Base-by-base conservation (phyloP, 129 eudicot species). In the Dittrichia graveolens region DNA sequence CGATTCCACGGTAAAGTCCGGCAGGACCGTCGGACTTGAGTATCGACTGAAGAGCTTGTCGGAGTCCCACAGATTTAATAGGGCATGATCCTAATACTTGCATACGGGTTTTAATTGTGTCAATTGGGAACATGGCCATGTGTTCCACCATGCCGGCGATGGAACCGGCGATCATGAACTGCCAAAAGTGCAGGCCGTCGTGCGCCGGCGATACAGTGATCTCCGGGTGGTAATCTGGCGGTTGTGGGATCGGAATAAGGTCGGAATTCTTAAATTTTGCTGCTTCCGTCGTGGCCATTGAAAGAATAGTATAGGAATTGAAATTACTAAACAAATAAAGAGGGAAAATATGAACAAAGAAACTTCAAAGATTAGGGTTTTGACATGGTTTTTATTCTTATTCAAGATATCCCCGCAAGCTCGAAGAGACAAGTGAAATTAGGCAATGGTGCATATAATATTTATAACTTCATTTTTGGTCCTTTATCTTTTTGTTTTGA, bases 51-150 rank as follows among this genome's bases (percentile, higher is more conserved):
- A 91, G 9, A 5, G 97, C 97, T 9, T 82, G 88, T 2, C 77
- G 80, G 11, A 86, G 62, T 10, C 84, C 71, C 0, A 61, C 92
- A 31, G 91, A 60, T 72, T 84, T 88, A n/a, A 91, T 76, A 0
- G 97, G 96, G 75, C 96, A 91, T 8, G 96, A 76, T 9, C 88
- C 90, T 18, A 91, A 75, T 42, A 90, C 83, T 83, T 91, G 97
- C 97, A 91, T 91, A 46, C 90, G 97, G 63, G 97, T 91, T 44
- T 91, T 92, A 62, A 92, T 73, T 37, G 96, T 89, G 65, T 92
- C 97, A 31, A 87, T 85, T 5, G 97, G 97, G 74, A 87, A 91
- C 97, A 90, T 90, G 24, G 97, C 89, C 95, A 91, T 85, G 83
- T 91, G 97, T 62, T 91, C 95, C 19, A 82, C 91, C 89, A 82